phyloP scores from a whole-genome alignment of 306 rosid genomes.

The Pterocarpus santalinus region DNA sequence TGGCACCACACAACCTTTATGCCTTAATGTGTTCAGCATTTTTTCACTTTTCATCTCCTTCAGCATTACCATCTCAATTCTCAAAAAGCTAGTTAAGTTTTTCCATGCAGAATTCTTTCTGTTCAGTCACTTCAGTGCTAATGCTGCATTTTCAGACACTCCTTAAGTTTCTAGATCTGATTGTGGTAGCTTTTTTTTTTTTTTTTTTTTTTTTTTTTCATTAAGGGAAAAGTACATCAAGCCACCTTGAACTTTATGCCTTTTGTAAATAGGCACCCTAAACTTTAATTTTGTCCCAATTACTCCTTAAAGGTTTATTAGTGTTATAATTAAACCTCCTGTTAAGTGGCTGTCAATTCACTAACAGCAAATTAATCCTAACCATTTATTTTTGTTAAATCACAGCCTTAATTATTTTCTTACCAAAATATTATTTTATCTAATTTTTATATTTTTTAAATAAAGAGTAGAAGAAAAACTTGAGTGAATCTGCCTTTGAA shows the following conservation, averaged over 20 bases:
- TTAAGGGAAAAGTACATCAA: too few relatives aligned
- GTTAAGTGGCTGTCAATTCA: too few relatives aligned
- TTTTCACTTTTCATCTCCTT: background rate
- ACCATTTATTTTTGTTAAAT: too few relatives aligned
- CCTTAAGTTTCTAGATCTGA: slow-evolving; percentile 12
- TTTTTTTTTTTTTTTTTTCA: background rate
- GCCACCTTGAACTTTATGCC: background rate
- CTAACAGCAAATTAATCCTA: too few relatives aligned
- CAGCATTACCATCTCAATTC: slow-evolving; percentile 8
- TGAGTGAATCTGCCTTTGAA: too few relatives aligned
- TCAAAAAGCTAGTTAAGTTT: background rate
- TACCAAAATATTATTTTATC: too few relatives aligned
- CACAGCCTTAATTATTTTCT: too few relatives aligned
- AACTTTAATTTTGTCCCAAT: too few relatives aligned
- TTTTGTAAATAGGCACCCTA: background rate
- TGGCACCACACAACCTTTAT: background rate
- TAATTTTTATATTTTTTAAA: too few relatives aligned
- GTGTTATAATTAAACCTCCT: too few relatives aligned
- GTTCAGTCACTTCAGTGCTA: slow-evolving; percentile 20
- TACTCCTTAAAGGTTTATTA: too few relatives aligned
- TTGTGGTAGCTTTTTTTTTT: slow-evolving; percentile 18
- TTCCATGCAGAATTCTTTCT: slow-evolving; percentile 9
- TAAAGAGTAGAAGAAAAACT: too few relatives aligned
- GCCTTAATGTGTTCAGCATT: background rate
- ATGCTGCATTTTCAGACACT: slow-evolving; percentile 18